phyloP scores from a whole-genome alignment of 1,284 basidiomycete species.

The Trametes pubescens region DNA sequence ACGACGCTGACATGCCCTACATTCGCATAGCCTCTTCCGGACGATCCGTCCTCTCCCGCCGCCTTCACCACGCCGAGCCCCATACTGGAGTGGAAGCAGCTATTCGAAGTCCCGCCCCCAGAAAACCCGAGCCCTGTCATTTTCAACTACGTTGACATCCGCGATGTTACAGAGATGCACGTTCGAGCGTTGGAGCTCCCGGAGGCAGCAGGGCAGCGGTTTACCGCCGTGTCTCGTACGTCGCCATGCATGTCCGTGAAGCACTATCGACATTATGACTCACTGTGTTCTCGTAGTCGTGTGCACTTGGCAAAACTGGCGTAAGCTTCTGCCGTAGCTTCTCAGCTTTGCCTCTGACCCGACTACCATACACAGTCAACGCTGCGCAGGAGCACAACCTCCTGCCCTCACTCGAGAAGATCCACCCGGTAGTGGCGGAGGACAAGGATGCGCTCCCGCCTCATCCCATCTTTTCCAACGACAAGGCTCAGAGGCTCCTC shows the following conservation, averaged over 20 bases:
- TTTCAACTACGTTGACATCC: slow-evolving; percentile 61
- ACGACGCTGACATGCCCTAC: neutral
- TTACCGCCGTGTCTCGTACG: slow-evolving; percentile 49
- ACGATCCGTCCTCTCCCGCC: slow-evolving; percentile 29
- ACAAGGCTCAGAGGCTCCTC: slow-evolving; percentile 11
- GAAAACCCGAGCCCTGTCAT: slow-evolving; percentile 8
- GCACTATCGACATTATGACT: neutral
- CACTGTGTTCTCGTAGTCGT: neutral
- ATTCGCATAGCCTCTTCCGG: slow-evolving; percentile 25
- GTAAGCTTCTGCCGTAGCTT: slow-evolving; percentile 5
- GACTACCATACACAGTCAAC: neutral
- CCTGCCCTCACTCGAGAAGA: slow-evolving; percentile 20
- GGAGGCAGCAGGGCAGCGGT: slow-evolving; percentile 60
- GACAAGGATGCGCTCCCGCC: neutral
- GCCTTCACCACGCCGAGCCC: slow-evolving; percentile 11
- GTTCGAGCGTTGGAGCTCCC: slow-evolving; percentile 55
- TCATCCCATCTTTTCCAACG: slow-evolving; percentile 7
- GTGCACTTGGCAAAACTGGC: slow-evolving; percentile 22
- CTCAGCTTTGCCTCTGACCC: neutral
- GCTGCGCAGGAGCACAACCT: neutral
- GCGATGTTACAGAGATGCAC: slow-evolving; percentile 64
- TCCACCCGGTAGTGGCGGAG: neutral
- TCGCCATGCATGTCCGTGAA: neutral
- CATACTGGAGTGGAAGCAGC: slow-evolving; percentile 16
- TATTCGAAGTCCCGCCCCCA: slow-evolving; percentile 37